phyloP scores from a whole-genome alignment of 768 basidiomycete species.

The Boletus rubropictus region DNA sequence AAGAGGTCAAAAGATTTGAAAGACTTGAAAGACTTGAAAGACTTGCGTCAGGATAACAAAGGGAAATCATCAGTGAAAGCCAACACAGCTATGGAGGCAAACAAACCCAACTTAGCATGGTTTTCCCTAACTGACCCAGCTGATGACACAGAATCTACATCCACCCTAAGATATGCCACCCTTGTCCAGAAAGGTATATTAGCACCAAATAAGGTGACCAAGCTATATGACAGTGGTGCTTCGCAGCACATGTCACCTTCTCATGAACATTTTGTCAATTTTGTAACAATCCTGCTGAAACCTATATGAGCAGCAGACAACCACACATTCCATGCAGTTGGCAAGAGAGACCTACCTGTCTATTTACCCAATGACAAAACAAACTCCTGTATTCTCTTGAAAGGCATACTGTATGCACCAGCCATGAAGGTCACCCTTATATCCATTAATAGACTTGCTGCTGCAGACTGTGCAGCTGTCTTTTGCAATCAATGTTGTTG shows the following conservation, averaged over 20 bases:
- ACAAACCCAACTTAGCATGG: too few species aligned
- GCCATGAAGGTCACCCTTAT: slow-evolving; percentile 3
- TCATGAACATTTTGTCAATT: background rate
- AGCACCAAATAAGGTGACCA: too few species aligned
- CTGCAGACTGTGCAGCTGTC: background rate
- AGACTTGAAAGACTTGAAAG: too few species aligned
- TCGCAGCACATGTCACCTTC: background rate
- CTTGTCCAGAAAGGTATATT: too few species aligned
- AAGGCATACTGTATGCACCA: background rate
- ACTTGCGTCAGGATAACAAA: too few species aligned
- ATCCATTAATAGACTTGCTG: slow-evolving; percentile 1
- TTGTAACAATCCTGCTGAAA: background rate
- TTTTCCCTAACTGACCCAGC: too few species aligned
- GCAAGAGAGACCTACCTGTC: background rate
- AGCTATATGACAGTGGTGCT: too few species aligned
- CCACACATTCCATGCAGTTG: background rate
- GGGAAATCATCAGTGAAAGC: too few species aligned
- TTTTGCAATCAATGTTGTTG: background rate
- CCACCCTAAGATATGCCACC: too few species aligned
- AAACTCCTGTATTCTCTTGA: background rate
- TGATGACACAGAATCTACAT: too few species aligned
- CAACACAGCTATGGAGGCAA: too few species aligned
- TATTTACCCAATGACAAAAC: background rate
- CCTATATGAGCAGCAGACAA: background rate
- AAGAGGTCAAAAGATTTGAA: too few species aligned